Conservation (phyloP, 257 asterid genomes). For the Prunella vulgaris region DNA sequence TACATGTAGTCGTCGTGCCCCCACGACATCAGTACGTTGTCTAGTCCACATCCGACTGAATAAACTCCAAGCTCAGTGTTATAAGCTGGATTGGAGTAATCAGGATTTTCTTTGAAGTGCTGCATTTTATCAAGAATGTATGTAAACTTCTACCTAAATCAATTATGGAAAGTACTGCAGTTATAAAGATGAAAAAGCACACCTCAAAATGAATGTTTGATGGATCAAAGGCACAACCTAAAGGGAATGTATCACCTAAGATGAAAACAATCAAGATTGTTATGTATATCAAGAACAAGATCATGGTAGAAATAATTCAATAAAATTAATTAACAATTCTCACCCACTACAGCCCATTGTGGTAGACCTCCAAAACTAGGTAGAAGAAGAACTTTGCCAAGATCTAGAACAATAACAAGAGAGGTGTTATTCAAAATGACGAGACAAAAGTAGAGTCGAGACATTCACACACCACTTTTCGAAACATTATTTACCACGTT, state of each 20-base stretch:
- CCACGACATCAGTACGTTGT: slow-evolving; percentile 43
- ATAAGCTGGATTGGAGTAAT: slow-evolving; percentile 27
- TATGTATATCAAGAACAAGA: neutral
- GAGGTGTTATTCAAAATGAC: neutral
- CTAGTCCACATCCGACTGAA: slow-evolving; percentile 40
- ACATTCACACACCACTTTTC: too few species aligned
- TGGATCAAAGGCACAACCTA: slow-evolving; percentile 44
- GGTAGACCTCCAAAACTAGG: slow-evolving; percentile 44
- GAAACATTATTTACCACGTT: too few species aligned
- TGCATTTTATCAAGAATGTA: slow-evolving; percentile 12
- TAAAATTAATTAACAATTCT: neutral
- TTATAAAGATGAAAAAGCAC: neutral
- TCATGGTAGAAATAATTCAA: neutral
- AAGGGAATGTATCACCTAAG: slow-evolving; percentile 49
- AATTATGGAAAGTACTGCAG: neutral
- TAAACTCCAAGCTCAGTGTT: slow-evolving; percentile 39
- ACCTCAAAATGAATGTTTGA: slow-evolving; percentile 40
- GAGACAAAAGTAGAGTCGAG: neutral
- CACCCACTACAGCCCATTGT: slow-evolving; percentile 57
- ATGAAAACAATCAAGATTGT: neutral
- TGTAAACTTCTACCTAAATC: neutral
- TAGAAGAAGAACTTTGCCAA: slow-evolving; percentile 49
- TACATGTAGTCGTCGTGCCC: slow-evolving; percentile 56
- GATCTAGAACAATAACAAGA: slow-evolving; percentile 22
- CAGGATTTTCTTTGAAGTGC: slow-evolving; percentile 40